Percentiles rank a stretch among this genome's conserved stretches.
phyloP scores from a whole-genome alignment of 1,284 basidiomycete species.

The Lignosus rhinocerotis region DNA sequence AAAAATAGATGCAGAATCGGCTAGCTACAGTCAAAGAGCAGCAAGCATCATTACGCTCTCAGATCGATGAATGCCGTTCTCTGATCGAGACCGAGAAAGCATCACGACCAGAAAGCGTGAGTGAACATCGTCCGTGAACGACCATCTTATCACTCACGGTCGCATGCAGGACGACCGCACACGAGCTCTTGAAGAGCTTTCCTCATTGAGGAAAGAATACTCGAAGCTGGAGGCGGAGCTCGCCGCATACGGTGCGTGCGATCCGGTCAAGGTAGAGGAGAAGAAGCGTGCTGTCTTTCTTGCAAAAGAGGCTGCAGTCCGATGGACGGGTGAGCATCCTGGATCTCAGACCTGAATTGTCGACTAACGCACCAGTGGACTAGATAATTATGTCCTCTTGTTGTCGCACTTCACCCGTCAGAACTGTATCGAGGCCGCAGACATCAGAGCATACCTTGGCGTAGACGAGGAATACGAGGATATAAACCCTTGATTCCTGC shows the following conservation, averaged over 20 bases:
- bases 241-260: slow-evolving; percentile 76
- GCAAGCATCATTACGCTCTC: slow-evolving; percentile 45
- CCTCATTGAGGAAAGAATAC: slow-evolving; percentile 53
- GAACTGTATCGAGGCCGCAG: slow-evolving; percentile 52
- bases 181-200: slow-evolving; percentile 49
- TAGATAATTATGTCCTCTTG: slow-evolving; percentile 45
- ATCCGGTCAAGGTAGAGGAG: slow-evolving; percentile 78
- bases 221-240: slow-evolving; percentile 68
- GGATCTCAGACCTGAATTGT: not conserved
- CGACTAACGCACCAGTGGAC: not conserved
- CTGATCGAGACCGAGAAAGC: slow-evolving; percentile 53
- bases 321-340: slow-evolving; percentile 76
- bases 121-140: slow-evolving; percentile 24
- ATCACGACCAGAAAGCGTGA: slow-evolving; percentile 66
- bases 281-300: slow-evolving; percentile 68
- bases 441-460: slow-evolving; percentile 64
- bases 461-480: slow-evolving; percentile 76
- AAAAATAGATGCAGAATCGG: slow-evolving; percentile 56
- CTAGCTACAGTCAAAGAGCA: slow-evolving; percentile 56
- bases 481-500: slow-evolving; percentile 40
- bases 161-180: slow-evolving; percentile 54
- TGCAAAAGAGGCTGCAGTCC: slow-evolving; percentile 76
- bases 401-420: slow-evolving; percentile 66
- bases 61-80: slow-evolving; percentile 38
- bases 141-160: too few relatives aligned